phyloP scores from a whole-genome alignment of 2,329 filamentous ascomycete genomes.

The Xylariaceae sp. region DNA sequence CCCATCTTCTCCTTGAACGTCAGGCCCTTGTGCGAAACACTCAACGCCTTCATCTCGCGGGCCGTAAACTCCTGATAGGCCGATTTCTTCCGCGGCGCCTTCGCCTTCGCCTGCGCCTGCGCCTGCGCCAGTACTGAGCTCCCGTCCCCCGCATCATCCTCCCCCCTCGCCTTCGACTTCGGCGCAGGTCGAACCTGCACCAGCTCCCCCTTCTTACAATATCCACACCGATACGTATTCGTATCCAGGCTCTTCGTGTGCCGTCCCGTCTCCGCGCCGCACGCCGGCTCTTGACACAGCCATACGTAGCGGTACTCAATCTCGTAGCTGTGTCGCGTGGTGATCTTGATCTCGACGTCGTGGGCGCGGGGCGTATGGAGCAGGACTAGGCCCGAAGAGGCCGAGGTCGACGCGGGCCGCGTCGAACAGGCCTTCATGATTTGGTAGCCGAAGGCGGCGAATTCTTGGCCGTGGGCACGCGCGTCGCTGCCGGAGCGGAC shows the following conservation, averaged over 20 bases:
- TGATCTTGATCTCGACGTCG: slow-evolving; percentile 57
- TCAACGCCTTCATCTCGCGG: slow-evolving; percentile 27
- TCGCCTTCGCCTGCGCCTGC: slow-evolving; percentile 2
- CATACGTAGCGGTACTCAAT: slow-evolving; percentile 93
- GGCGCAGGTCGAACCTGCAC: slow-evolving; percentile 77
- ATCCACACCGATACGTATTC: slow-evolving; percentile 64
- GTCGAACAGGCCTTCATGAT: slow-evolving; percentile 38
- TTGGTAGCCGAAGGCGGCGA: slow-evolving; percentile 66
- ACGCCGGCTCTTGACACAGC: slow-evolving; percentile 57
- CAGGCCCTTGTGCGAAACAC: slow-evolving; percentile 25
- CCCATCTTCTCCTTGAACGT: slow-evolving; percentile 64
- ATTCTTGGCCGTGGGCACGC: slow-evolving; percentile 74
- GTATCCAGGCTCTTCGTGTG: slow-evolving; percentile 84
- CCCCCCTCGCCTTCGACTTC: slow-evolving; percentile 30
- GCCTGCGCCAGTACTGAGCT: not conserved
- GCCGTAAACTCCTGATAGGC: slow-evolving; percentile 32
- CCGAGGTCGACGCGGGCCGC: no score
- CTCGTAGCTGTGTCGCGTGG: slow-evolving; percentile 81
- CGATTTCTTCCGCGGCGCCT: slow-evolving; percentile 29
- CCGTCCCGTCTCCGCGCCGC: slow-evolving; percentile 67
- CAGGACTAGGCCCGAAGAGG: slow-evolving; percentile 39
- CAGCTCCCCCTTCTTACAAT: slow-evolving; percentile 60
- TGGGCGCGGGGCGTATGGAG: slow-evolving; percentile 8
- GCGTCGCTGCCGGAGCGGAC: slow-evolving; percentile 73
- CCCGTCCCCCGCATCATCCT: slow-evolving; percentile 7